A percentile compares a stretch with the other conserved stretches of the same genome.
These are phyloP conservation scores for Paecilomyces sp. DNA, from an alignment of 2,329 filamentous ascomycete species.

Conservation along the genomic window DNA sequence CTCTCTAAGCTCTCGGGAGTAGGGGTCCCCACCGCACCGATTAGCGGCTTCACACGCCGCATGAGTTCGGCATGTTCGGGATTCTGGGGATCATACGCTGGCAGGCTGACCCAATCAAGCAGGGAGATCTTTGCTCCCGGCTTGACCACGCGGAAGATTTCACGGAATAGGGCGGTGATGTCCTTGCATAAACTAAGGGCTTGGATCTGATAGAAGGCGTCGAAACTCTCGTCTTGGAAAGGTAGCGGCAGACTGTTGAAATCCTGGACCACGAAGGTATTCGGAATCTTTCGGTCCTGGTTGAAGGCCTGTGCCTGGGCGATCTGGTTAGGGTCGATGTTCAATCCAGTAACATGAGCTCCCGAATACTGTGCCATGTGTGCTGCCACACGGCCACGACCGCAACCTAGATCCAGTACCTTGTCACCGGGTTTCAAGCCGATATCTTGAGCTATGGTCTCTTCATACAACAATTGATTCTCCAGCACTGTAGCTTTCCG, in stretches of 20 bases:
- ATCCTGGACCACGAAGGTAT: constrained; percentile 45
- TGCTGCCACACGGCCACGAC: constrained; percentile 47
- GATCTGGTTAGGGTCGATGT: constrained; percentile 49
- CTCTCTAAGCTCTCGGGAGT: constrained; percentile 42
- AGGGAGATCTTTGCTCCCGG: constrained; percentile 46
- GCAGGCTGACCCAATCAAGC: constrained; percentile 49
- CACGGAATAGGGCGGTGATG: constrained; percentile 39
- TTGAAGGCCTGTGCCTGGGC: constrained; percentile 42
- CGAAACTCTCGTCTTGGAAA: constrained; percentile 43
- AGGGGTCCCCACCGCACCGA: constrained; percentile 49
- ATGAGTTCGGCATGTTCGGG: constrained; percentile 45
- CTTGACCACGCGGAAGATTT: constrained; percentile 44
- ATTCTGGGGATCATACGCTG: constrained; percentile 42
- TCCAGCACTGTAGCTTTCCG: constrained; percentile 42
- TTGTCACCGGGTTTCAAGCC: constrained; percentile 39
- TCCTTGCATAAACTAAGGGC: constrained; percentile 50
- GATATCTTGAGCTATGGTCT: constrained; percentile 43
- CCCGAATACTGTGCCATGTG: constrained; percentile 46
- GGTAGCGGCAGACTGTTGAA: constrained; percentile 48
- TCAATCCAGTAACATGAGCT: constrained; percentile 44
- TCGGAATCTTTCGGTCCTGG: constrained; percentile 35
- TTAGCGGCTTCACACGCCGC: constrained; percentile 49
- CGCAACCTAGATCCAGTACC: constrained; percentile 48
- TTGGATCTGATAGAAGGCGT: constrained; percentile 53
- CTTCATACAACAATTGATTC: constrained; percentile 49